Evolutionary conservation across 108 stramenopile species (phyloP), one percentile per base, ranked within the genome.

Genomic region (Parmales sp.): DNA sequence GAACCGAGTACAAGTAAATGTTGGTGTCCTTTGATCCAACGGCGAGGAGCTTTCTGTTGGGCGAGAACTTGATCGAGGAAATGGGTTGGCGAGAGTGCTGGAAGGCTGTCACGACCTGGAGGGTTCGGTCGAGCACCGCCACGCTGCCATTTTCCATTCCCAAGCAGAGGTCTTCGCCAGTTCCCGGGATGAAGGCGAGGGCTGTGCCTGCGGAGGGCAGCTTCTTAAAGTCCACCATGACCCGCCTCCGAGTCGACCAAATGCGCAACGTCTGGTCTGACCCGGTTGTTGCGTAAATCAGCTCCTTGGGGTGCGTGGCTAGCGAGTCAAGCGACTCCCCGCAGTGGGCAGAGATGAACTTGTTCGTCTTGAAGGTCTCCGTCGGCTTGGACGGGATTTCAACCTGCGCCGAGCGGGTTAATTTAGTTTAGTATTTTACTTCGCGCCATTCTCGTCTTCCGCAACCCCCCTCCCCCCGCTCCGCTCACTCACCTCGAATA

Each of bases 1-100:
- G 45, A n/a, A n/a, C n/a, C n/a, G n/a, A n/a, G 63, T 83, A 83
- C 38, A 83, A 38, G 45, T 81, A 81, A 18, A 83, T 44, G 45
- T 29, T 37, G 69, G 41, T 54, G 69, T 83, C 80, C 19, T 54
- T 67, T 9, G 74, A 37, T 11, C 75, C 82, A n/a, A 75, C 74
- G 9, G 64, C 81, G 6, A 83, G 60, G 38, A 68, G 64, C 4
- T 51, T 69, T 22, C 81, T 78, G 45, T 78, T 75, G 28, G 77
- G 78, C 0, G 50, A 67, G 51, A 65, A 82, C 63, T 66, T 64
- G 20, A 76, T 31, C 69, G 31, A 64, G 0, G 66, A 51, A 66
- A 83, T 81, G 29, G 49, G 72, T 65, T 73, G 31, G 38, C 54
- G 65, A 0, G 81, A 50, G 44, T 82, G 74, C 50, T 69, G 48